Evolutionary conservation across 1,139 yeast genomes (phyloP).

Genomic region (Geotrichum cucujoidarum): DNA sequence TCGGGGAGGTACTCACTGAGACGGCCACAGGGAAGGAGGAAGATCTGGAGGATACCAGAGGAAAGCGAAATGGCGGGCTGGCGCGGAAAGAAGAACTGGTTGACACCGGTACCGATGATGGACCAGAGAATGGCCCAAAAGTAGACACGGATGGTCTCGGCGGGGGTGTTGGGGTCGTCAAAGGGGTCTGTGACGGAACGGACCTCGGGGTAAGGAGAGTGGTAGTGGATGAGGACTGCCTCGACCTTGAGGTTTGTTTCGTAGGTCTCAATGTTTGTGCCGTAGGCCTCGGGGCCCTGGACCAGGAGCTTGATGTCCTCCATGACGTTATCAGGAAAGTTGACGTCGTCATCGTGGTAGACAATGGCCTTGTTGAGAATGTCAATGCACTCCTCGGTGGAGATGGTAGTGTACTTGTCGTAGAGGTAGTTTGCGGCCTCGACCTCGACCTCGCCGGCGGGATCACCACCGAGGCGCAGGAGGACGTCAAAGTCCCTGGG

Average conservation of each 20-base stretch:
- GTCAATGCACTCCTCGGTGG: slow-evolving; percentile 41
- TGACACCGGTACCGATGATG: slow-evolving; percentile 51
- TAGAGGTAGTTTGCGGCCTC: slow-evolving; percentile 36
- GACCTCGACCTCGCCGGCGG: slow-evolving; percentile 11
- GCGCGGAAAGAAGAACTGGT: slow-evolving; percentile 54
- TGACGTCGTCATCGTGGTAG: slow-evolving; percentile 48
- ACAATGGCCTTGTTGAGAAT: slow-evolving; percentile 41
- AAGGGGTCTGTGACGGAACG: slow-evolving; percentile 45
- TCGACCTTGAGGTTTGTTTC: slow-evolving; percentile 38
- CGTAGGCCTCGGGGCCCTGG: slow-evolving; percentile 24
- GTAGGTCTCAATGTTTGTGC: slow-evolving; percentile 16
- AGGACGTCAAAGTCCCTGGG: slow-evolving; percentile 1
- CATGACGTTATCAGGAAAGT: slow-evolving; percentile 44
- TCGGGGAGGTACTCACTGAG: slow-evolving; percentile 42
- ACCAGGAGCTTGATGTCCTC: slow-evolving; percentile 31
- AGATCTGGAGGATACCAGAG: slow-evolving; percentile 49
- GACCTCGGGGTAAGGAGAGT: slow-evolving; percentile 51
- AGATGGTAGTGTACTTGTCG: slow-evolving; percentile 39
- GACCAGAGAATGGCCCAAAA: slow-evolving; percentile 52
- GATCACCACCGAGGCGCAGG: slow-evolving; percentile 16
- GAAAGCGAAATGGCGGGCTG: slow-evolving; percentile 45
- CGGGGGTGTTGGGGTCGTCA: slow-evolving; percentile 42
- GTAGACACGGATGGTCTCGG: slow-evolving; percentile 52
- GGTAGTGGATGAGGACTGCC: slow-evolving; percentile 42
- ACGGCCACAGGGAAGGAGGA: slow-evolving; percentile 52